Base-by-base conservation (phyloP, 768 basidiomycete species). In the Psilocybe cubensis region DNA sequence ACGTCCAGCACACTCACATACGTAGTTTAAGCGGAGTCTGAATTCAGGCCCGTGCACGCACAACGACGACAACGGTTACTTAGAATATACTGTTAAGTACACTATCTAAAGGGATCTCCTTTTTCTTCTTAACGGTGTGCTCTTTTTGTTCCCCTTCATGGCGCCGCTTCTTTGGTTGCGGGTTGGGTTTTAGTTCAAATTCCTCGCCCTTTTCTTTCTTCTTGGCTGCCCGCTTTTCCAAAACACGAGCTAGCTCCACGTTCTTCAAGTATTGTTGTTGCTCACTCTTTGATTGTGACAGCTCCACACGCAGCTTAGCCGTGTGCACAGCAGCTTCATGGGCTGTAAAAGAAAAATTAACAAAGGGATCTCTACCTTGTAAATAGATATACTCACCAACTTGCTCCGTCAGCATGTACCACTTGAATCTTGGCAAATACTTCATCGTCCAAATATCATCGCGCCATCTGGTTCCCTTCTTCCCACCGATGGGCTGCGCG, bases 381-480 rank as follows among this genome's bases (percentile, higher is more conserved):
- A 1, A 35, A 42, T 18, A 45, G 41, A 18, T 35, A 43, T 35
- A 82, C 95, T 71, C 69, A 96, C 96, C 94, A 64, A 99, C 89
- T 82, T 98, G 96, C 73, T 98, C 97, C 5, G 94, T 96, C 57
- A 99, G 78, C 96, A 97, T 97, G 73, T 91, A 87, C 97, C 97
- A 99, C 67, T 96, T 97, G 81, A 98, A 99, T 67, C 87, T 91
- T 8, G 96, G 96, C 56, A 99, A 77, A 71, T 99, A 99, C 70
- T 96, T 96, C 94, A 98, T 96, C 55, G 97, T 98, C 97, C 97
- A 99, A 7, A 99, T 87, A 63, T 99, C 97, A 68, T 98, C 96
- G 69, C 93, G 80, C 92, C 94, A 98, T 56, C 93, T 80, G 2
- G 86, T 82, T 4, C 90, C 89, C 70, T 94, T 94, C 78, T 94